Evolutionary conservation across 768 basidiomycete species (phyloP), one percentile per base, ranked within the genome.

Genomic region (Hygrophorus russula): DNA sequence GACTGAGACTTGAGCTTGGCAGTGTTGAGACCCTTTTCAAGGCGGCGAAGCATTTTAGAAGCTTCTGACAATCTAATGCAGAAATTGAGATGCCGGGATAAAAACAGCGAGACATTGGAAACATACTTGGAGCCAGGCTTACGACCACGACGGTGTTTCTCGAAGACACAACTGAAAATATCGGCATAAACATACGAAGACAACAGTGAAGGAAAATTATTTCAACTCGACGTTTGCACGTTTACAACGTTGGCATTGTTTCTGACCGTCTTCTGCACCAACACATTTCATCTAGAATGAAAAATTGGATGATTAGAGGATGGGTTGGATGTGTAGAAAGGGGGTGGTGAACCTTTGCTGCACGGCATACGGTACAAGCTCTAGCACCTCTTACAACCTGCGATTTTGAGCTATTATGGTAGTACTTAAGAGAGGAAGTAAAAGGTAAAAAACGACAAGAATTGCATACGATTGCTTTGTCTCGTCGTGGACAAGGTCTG

Each of bases 41-140:
- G 69, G 38, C 85, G 77, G 41, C 87, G 78, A 41, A 89, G 78
- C 82, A 88, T 85, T 59, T 89, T 89, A 31, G 88, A 89, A 36
- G 85, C 85, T 58, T 90, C 88, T 30, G 87, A 89, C 34, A 91
- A 66, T 60, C 87, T 89, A 15, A 41, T 13, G 32, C 38, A 41
- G 31, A 36, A 51, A 37, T 47, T 41, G 36, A 36, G 30, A 54
- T n/a, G n/a, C n/a, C 39, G 38, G 53, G 48, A 13, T 48, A 34
- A 30, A 36, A 39, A 30, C 29, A 44, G 29, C 39, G 47, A 48
- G 45, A 44, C 46, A 46, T 31, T 19, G 42, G 39, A 35, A 36
- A 61, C 69, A 18, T 59, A 90, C 88, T 90, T 91, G 63, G 87
- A 89, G 53, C 87, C 88, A 13, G 87, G 87, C 55, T 91, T 91